These are phyloP conservation scores for Zangia roseola DNA, from an alignment of 768 basidiomycete genomes.

Conservation along the genomic window DNA sequence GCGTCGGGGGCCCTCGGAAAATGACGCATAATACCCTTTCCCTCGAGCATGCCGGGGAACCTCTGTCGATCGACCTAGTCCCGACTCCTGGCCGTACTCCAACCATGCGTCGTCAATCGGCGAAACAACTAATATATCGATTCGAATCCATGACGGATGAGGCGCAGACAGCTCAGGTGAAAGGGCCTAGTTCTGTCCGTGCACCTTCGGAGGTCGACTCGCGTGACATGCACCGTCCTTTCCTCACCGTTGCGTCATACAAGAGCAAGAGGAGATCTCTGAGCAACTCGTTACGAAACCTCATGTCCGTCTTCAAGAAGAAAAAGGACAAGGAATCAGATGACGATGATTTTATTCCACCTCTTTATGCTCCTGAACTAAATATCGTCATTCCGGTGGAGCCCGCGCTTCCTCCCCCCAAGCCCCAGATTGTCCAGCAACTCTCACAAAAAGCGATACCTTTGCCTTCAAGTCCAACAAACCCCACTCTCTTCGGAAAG, in stretches of 20 bases:
- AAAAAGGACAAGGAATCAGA: conserved; percentile 30
- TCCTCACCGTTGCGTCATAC: conserved; percentile 20
- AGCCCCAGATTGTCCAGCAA: not conserved
- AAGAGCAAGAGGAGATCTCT: conserved; percentile 51
- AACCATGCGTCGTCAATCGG: conserved; percentile 36
- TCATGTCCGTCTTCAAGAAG: conserved; percentile 63
- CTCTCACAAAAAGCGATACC: not conserved
- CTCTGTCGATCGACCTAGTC: conserved; percentile 1
- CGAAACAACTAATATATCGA: conserved; percentile 52
- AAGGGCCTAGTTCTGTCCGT: conserved; percentile 8
- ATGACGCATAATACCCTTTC: conserved; percentile 2
- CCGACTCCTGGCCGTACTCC: not conserved
- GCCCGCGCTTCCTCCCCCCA: not conserved
- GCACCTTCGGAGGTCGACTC: conserved; percentile 15
- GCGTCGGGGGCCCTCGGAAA: conserved; percentile 21
- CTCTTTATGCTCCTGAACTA: conserved; percentile 7
- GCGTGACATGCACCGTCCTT: conserved; percentile 14
- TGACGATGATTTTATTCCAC: conserved; percentile 19
- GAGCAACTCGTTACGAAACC: conserved; percentile 61
- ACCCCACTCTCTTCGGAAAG: conserved; percentile 17
- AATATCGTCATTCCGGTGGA: not conserved
- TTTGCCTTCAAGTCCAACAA: not conserved
- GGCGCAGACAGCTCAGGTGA: conserved; percentile 6
- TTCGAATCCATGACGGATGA: conserved; percentile 46
- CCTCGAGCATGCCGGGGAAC: not conserved